Conservation (phyloP, 345 rosid genomes). For the Pugionium cornutum region DNA sequence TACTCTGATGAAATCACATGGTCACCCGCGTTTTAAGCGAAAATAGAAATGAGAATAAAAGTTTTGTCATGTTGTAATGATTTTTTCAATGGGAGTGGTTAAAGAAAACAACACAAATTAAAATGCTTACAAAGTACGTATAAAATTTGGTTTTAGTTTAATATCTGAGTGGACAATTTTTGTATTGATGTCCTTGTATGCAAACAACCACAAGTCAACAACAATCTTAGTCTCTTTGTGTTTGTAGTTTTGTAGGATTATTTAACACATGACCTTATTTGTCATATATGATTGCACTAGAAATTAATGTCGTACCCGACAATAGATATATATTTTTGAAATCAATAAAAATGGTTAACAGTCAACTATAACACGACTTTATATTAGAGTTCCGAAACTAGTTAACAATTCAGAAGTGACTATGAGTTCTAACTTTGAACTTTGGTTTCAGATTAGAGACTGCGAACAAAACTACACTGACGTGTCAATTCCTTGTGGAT, state of each 20-base stretch:
- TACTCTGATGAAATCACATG: constrained; percentile 35
- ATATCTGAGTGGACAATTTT: constrained; percentile 27
- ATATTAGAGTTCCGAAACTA: neutral
- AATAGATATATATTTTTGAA: constrained; percentile 24
- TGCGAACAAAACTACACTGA: too few species aligned
- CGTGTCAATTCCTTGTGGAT: too few species aligned
- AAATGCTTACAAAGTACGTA: constrained; percentile 38
- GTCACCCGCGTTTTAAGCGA: constrained; percentile 40
- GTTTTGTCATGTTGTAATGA: constrained; percentile 37
- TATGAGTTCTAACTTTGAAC: constrained; percentile 6
- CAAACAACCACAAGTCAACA: constrained; percentile 43
- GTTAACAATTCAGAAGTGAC: neutral
- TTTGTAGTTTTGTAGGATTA: constrained; percentile 34
- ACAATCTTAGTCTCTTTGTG: constrained; percentile 37
- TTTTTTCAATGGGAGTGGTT: constrained; percentile 45
- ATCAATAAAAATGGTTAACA: constrained; percentile 19
- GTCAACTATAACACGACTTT: constrained; percentile 37
- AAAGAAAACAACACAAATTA: constrained; percentile 31
- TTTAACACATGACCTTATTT: constrained; percentile 28
- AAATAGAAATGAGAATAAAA: constrained; percentile 30
- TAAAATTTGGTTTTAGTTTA: constrained; percentile 3
- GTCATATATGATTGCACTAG: constrained; percentile 36
- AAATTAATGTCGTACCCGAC: constrained; percentile 34
- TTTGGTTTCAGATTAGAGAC: constrained; percentile 2
- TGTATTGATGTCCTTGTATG: constrained; percentile 36